Evolutionary conservation across 164 flowering plant genomes (phyloP).

Genomic region (Hamamelis virginiana): DNA sequence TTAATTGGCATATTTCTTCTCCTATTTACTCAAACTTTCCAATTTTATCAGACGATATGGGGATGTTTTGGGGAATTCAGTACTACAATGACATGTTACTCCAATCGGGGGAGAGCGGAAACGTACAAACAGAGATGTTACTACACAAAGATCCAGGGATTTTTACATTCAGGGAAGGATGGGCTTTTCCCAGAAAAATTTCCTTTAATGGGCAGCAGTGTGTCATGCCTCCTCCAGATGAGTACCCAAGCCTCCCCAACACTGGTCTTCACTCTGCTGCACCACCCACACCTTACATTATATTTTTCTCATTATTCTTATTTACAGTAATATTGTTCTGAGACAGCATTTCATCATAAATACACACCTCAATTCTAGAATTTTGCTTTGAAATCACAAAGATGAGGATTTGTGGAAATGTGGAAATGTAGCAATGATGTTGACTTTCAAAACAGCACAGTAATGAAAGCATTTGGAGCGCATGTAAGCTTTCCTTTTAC

Average conservation of each 20-base stretch:
- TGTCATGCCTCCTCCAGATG: constrained; percentile 77
- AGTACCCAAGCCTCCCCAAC: constrained; percentile 66
- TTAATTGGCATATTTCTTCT: too few species aligned
- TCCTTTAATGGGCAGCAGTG: constrained; percentile 54
- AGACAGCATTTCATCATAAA: too few species aligned
- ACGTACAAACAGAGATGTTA: constrained; percentile 70
- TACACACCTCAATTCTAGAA: too few species aligned
- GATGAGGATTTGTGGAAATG: too few species aligned
- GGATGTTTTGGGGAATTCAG: constrained; percentile 73
- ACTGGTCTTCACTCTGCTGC: constrained; percentile 5
- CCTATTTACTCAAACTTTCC: constrained; percentile 7
- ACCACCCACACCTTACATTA: not conserved
- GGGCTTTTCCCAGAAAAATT: constrained; percentile 78
- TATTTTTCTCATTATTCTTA: constrained; percentile 12
- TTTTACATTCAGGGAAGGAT: constrained; percentile 68
- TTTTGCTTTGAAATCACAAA: too few species aligned
- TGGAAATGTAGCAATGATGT: too few species aligned
- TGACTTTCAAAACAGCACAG: too few species aligned
- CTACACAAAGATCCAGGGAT: constrained; percentile 53
- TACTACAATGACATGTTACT: constrained; percentile 76
- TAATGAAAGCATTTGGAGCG: too few species aligned
- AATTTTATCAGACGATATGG: constrained; percentile 44
- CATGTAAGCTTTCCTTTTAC: too few species aligned
- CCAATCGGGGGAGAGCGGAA: constrained; percentile 49
- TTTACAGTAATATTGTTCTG: constrained; percentile 10